Conservation (phyloP, 2,329 filamentous ascomycete genomes). For the Clathrospora elynae region DNA sequence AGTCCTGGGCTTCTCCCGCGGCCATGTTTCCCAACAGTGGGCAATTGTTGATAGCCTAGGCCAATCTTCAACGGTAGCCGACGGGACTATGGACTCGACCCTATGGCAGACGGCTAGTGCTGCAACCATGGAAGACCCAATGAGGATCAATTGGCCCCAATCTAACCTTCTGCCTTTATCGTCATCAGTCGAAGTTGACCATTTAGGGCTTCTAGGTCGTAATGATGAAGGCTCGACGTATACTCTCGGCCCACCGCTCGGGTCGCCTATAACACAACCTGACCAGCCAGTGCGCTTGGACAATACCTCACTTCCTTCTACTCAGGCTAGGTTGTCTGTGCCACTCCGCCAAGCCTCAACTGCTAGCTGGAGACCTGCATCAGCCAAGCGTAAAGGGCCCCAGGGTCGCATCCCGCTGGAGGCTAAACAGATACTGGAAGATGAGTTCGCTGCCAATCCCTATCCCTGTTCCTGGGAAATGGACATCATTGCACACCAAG, state of each 20-base stretch:
- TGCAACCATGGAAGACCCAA: neutral
- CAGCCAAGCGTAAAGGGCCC: constrained; percentile 41
- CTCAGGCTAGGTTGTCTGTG: constrained; percentile 3
- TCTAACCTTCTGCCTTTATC: constrained; percentile 8
- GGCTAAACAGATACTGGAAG: constrained; percentile 42
- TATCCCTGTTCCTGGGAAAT: constrained; percentile 46
- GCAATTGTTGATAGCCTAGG: constrained; percentile 1
- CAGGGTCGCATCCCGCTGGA: constrained; percentile 40
- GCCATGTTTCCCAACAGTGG: constrained; percentile 5
- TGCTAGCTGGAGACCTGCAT: constrained; percentile 37
- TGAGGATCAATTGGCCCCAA: neutral
- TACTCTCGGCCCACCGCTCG: neutral
- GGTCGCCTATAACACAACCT: neutral
- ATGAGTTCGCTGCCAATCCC: constrained; percentile 43
- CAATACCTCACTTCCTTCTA: neutral
- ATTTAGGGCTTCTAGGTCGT: neutral
- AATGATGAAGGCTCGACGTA: constrained; percentile 1
- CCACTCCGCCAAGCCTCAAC: constrained; percentile 20
- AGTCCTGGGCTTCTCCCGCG: neutral
- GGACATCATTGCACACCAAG: constrained; percentile 46
- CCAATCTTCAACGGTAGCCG: neutral
- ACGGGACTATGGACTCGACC: too few species aligned
- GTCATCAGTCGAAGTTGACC: constrained; percentile 5
- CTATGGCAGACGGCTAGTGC: constrained; percentile 1
- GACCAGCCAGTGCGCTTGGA: neutral